Evolutionary conservation across 164 flowering plant genomes (phyloP), one percentile per base, ranked within the genome.

Genomic region (Piper longum): DNA sequence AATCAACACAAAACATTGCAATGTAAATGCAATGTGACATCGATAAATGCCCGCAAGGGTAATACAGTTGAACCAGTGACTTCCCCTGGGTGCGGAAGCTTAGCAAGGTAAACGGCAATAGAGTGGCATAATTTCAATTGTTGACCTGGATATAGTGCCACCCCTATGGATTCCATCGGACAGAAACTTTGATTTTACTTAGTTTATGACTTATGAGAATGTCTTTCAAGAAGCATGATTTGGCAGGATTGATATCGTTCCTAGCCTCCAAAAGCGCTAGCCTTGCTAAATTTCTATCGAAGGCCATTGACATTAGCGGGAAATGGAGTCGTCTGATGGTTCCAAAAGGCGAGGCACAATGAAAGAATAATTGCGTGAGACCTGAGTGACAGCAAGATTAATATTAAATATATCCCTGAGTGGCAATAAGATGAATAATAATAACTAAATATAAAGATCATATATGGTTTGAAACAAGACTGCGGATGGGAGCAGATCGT

Each of bases 181-280:
- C 36, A 26, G 2, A 26, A 26, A 26, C 36, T 26, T 26, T 26
- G 36, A 26, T 26, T 26, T 13, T 40, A 48, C 12, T 14, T 16
- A 41, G 52, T 51, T 48, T 89, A 62, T 79, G 89, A 3, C 40
- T 48, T 89, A 62, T 79, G 89, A 3, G 87, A 74, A 68, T 88
- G 96, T 16, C 87, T 78, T 77, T 93, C 98, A 7, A 93, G 90
- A 65, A 93, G 97, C 64, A 93, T 82, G 79, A 88, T 93, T 43
- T 85, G 39, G 96, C 98, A 7, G 78, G 72, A 66, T 88, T 93
- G 52, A 93, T 36, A 64, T 92, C 97, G 65, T 92, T 89, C 71
- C 98, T 83, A 8, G 97, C 93, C 41, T 78, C 93, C 64, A 85
- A 69, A 3, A 92, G 90, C 4, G 98, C 98, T 70, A 89, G 91